These are phyloP conservation scores for Irpex sp. DNA, from an alignment of 1,284 basidiomycete genomes.

Conservation along the genomic window DNA sequence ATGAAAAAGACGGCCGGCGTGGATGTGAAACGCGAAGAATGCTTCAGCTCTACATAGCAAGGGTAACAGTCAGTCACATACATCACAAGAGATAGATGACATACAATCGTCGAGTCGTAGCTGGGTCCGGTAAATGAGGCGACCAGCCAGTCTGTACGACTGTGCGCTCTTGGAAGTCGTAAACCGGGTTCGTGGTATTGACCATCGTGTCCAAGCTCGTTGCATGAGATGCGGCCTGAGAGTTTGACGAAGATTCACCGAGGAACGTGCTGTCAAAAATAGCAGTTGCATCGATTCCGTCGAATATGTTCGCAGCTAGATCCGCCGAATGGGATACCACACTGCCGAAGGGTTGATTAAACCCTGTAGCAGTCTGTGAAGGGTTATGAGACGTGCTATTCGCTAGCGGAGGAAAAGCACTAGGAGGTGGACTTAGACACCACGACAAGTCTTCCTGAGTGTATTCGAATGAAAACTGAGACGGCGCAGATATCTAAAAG, in stretches of 20 bases:
- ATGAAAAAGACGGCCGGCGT: slow-evolving; percentile 66
- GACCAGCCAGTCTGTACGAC: slow-evolving; percentile 43
- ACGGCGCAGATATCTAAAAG: background rate
- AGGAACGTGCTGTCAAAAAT: background rate
- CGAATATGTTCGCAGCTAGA: background rate
- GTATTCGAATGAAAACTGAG: background rate
- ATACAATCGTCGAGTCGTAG: slow-evolving; percentile 63
- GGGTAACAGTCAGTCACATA: background rate
- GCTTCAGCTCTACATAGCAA: slow-evolving; percentile 51
- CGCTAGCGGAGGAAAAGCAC: background rate
- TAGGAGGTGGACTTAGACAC: background rate
- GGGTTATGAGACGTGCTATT: background rate
- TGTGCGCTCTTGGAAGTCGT: background rate
- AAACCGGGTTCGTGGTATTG: background rate
- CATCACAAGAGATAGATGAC: background rate
- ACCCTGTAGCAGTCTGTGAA: background rate
- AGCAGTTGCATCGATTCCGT: background rate
- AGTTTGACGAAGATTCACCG: background rate
- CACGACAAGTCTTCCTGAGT: background rate
- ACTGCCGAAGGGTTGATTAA: background rate
- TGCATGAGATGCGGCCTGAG: background rate
- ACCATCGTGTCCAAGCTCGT: background rate
- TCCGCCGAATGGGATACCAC: background rate
- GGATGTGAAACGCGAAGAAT: slow-evolving; percentile 71
- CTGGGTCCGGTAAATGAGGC: slow-evolving; percentile 51